Percentiles rank a stretch among this genome's conserved stretches.
Evolutionary conservation across 2,329 filamentous ascomycete genomes (phyloP).

Genomic region (Talaromyces islandicus): DNA sequence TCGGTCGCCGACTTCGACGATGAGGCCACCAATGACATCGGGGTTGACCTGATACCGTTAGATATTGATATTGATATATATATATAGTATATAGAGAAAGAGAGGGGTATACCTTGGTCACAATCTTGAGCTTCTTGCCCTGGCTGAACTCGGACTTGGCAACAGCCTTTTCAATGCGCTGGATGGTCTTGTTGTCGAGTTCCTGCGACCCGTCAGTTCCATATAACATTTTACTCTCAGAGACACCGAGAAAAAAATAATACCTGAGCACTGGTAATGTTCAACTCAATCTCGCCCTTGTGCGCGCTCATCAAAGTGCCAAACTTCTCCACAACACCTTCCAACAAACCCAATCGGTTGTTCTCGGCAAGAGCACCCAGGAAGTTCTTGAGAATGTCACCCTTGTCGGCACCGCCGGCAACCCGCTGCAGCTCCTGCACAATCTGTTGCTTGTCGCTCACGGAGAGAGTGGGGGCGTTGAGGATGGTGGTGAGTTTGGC

Average conservation of each 20-base stretch:
- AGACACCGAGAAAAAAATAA: conserved; percentile 23
- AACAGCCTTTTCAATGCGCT: conserved; percentile 79
- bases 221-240: not conserved
- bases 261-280: conserved; percentile 85
- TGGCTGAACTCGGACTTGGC: conserved; percentile 82
- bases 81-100: not conserved
- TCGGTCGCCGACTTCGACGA: conserved; percentile 50
- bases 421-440: conserved; percentile 83
- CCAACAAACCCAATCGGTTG: conserved; percentile 82
- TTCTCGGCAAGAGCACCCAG: conserved; percentile 85
- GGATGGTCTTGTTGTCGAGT: conserved; percentile 80
- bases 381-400: conserved; percentile 88
- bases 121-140: conserved; percentile 97
- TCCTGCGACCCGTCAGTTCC: conserved; percentile 44
- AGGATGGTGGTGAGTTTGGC: conserved; percentile 73
- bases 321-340: conserved; percentile 84
- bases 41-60: conserved; percentile 66
- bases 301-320: conserved; percentile 77
- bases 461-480: conserved; percentile 69
- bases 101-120: conserved; percentile 63
- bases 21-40: conserved; percentile 85
- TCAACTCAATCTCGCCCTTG: conserved; percentile 88
- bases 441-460: conserved; percentile 77
- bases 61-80: conserved; percentile 4
- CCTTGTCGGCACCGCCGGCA: conserved; percentile 65